phyloP scores from a whole-genome alignment of 768 basidiomycete species.

The Boletales sp. region DNA sequence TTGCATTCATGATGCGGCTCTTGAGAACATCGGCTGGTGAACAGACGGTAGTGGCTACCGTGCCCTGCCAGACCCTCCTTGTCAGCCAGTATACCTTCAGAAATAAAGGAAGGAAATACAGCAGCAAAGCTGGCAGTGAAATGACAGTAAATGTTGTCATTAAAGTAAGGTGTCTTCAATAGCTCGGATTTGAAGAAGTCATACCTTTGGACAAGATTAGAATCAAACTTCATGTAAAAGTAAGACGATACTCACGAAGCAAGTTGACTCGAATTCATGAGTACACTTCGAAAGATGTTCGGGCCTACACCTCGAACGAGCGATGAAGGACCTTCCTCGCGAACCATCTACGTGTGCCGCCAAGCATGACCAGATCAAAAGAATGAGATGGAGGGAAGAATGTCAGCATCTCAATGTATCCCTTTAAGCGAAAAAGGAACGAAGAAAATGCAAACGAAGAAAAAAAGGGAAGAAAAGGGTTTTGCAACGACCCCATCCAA shows the following conservation, averaged over 20 bases:
- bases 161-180: constrained; percentile 63
- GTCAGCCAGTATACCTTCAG: background rate
- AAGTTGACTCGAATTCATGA: constrained; percentile 92
- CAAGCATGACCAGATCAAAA: background rate
- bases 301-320: constrained; percentile 76
- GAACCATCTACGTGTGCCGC: constrained; percentile 59
- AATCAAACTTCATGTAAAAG: background rate
- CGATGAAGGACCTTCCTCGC: constrained; percentile 78
- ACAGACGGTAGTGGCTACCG: constrained; percentile 85
- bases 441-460: background rate
- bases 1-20: constrained; percentile 88
- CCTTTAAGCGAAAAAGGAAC: background rate
- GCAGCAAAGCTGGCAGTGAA: constrained; percentile 87
- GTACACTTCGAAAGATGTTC: constrained; percentile 78
- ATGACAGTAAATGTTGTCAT: constrained; percentile 81
- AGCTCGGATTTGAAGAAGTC: constrained; percentile 90
- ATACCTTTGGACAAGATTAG: constrained; percentile 46
- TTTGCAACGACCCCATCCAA: background rate
- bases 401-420: constrained; percentile 6
- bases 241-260: constrained; percentile 59
- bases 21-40: constrained; percentile 87
- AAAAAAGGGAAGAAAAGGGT: background rate
- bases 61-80: constrained; percentile 48
- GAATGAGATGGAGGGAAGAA: background rate
- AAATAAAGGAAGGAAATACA: constrained; percentile 36